phyloP scores from a whole-genome alignment of 257 asterid genomes.

The Solanum clarkiae region DNA sequence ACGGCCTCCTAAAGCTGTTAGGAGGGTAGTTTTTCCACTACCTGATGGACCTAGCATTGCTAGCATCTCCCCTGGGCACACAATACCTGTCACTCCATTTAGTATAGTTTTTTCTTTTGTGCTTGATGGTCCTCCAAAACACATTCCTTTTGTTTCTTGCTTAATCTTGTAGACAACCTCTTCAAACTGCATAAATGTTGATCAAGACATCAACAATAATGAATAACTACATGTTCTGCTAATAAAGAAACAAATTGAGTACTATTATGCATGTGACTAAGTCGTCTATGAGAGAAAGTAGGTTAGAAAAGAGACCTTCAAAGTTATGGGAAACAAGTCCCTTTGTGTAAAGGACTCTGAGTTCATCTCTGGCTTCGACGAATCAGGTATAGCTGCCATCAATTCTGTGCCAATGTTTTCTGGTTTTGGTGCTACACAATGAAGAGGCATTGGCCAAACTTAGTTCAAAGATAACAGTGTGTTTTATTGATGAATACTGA shows the following conservation, averaged over 20 bases:
- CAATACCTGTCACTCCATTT: constrained; percentile 85
- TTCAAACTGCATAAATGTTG: constrained; percentile 54
- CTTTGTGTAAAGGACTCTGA: constrained; percentile 46
- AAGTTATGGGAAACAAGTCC: constrained; percentile 43
- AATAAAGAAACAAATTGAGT: background rate
- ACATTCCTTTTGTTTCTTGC: constrained; percentile 27
- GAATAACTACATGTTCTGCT: background rate
- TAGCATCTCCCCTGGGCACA: constrained; percentile 83
- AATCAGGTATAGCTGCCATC: constrained; percentile 10
- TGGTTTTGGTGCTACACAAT: constrained; percentile 55
- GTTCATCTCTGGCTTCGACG: constrained; percentile 23
- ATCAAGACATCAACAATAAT: background rate
- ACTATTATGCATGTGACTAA: background rate
- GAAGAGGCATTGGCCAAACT: constrained; percentile 44
- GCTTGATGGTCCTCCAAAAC: constrained; percentile 10
- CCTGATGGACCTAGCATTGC: constrained; percentile 99
- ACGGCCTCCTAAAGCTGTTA: constrained; percentile 96
- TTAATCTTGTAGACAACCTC: constrained; percentile 76
- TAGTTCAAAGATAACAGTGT: background rate
- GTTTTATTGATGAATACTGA: background rate
- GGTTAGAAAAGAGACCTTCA: constrained; percentile 39
- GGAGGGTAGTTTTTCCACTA: constrained; percentile 92
- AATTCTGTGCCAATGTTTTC: constrained; percentile 27
- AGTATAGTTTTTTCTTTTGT: constrained; percentile 66
- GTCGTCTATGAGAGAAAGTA: background rate